These are phyloP conservation scores for Cyclotella atomus DNA, from an alignment of 108 stramenopile genomes.

Conservation along the genomic window DNA sequence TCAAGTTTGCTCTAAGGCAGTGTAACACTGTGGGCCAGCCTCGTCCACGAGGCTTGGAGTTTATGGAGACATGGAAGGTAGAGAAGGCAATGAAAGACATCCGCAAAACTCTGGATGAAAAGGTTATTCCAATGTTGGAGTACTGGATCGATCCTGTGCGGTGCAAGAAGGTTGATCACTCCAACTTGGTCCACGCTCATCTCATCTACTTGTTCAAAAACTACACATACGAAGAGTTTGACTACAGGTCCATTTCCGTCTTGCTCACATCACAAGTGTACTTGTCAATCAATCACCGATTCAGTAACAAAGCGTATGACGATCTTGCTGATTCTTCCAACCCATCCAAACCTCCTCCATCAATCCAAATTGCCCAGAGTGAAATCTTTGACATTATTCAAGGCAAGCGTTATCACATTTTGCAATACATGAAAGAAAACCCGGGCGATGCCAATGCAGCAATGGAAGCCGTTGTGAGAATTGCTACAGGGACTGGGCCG, in stretches of 20 bases:
- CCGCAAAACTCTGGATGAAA: constrained; percentile 78
- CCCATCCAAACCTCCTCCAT: constrained; percentile 87
- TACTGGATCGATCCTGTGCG: constrained; percentile 95
- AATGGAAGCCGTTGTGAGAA: constrained; percentile 94
- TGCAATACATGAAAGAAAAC: constrained; percentile 91
- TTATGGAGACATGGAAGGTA: constrained; percentile 80
- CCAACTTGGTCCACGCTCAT: constrained; percentile 96
- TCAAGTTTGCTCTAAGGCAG: constrained; percentile 87
- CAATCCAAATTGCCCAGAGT: constrained; percentile 94
- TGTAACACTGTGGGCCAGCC: constrained; percentile 76
- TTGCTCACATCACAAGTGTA: constrained; percentile 95
- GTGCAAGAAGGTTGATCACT: constrained; percentile 80
- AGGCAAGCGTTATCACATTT: constrained; percentile 88
- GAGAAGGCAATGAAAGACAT: constrained; percentile 79
- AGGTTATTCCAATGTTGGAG: constrained; percentile 94
- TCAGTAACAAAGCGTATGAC: constrained; percentile 88
- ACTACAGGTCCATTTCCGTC: constrained; percentile 90
- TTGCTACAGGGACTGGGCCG: constrained; percentile 95
- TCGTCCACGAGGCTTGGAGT: constrained; percentile 84
- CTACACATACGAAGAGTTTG: constrained; percentile 90
- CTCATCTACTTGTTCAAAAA: constrained; percentile 97
- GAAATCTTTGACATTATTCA: constrained; percentile 96
- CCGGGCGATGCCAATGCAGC: constrained; percentile 86
- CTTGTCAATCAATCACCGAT: constrained; percentile 96
- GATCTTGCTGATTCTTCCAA: constrained; percentile 90